A percentile compares a stretch with the other conserved stretches of the same genome.
phyloP scores from a whole-genome alignment of 148 eudicot genomes.

The Agrostemma githago region DNA sequence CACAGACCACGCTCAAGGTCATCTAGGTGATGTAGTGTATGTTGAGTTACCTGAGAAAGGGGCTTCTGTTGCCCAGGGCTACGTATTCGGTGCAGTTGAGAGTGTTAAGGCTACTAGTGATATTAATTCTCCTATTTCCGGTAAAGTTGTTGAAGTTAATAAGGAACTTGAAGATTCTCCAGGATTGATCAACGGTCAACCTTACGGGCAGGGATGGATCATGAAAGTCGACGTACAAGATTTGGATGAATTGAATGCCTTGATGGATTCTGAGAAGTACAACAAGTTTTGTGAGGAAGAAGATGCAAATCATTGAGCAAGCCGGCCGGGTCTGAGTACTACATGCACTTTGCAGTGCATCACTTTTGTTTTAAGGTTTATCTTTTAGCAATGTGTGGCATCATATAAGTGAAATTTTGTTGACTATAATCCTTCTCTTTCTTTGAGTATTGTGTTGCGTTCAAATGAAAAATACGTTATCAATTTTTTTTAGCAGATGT shows the following conservation, averaged over 20 bases:
- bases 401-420: slow-evolving; percentile 11
- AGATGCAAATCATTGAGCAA: slow-evolving; percentile 74
- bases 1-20: slow-evolving; percentile 91
- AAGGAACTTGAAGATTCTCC: slow-evolving; percentile 53
- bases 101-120: slow-evolving; percentile 98
- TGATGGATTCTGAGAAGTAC: slow-evolving; percentile 76
- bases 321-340: slow-evolving; percentile 11
- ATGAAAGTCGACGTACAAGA: slow-evolving; percentile 73
- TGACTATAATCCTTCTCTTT: slow-evolving; percentile 9
- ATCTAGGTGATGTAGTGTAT: slow-evolving; percentile 84
- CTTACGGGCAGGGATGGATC: slow-evolving; percentile 83
- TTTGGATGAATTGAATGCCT: slow-evolving; percentile 39
- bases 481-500: too few relatives aligned
- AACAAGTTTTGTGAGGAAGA: slow-evolving; percentile 86
- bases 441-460: neutral
- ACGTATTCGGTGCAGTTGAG: slow-evolving; percentile 82
- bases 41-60: slow-evolving; percentile 86
- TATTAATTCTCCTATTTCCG: slow-evolving; percentile 87
- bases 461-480: too few relatives aligned
- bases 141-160: slow-evolving; percentile 70
- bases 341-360: slow-evolving; percentile 5
- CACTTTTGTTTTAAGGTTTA: slow-evolving; percentile 11
- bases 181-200: slow-evolving; percentile 71
- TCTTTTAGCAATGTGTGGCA: slow-evolving; percentile 10
- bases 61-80: slow-evolving; percentile 55